Conservation (phyloP, 352 stramenopile species). For the Pythium dissotocum region DNA sequence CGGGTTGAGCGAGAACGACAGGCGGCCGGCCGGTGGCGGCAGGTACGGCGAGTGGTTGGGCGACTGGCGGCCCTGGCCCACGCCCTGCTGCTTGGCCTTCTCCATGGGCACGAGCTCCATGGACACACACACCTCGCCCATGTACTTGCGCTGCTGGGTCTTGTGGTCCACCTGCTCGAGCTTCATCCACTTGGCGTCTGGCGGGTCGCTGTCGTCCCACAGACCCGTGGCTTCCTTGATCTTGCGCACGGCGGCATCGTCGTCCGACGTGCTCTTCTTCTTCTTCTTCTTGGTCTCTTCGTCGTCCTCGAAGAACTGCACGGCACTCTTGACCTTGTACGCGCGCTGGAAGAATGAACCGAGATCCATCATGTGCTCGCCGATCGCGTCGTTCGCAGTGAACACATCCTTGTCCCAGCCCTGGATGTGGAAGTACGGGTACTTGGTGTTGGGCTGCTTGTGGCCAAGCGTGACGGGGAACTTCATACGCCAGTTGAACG, state of each 20-base stretch:
- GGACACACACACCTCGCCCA: slow-evolving; percentile 88
- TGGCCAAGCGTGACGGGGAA: slow-evolving; percentile 88
- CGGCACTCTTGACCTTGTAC: slow-evolving; percentile 71
- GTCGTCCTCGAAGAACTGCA: slow-evolving; percentile 87
- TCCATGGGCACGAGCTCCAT: slow-evolving; percentile 89
- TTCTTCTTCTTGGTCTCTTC: slow-evolving; percentile 74
- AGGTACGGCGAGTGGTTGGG: slow-evolving; percentile 94
- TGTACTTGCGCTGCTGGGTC: slow-evolving; percentile 76
- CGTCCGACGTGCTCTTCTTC: slow-evolving; percentile 73
- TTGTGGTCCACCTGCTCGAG: slow-evolving; percentile 81
- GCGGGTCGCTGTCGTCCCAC: slow-evolving; percentile 81
- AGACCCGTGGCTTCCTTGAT: slow-evolving; percentile 84
- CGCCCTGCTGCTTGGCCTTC: slow-evolving; percentile 70
- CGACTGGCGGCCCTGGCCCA: slow-evolving; percentile 82
- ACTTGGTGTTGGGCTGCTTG: slow-evolving; percentile 88
- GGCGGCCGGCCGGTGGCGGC: slow-evolving; percentile 83
- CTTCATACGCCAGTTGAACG: slow-evolving; percentile 95
- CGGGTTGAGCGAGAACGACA: slow-evolving; percentile 92
- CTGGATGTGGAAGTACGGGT: slow-evolving; percentile 92
- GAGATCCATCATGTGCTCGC: slow-evolving; percentile 82
- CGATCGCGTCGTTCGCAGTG: slow-evolving; percentile 92
- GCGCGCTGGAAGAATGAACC: slow-evolving; percentile 68
- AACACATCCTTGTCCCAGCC: slow-evolving; percentile 94
- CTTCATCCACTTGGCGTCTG: slow-evolving; percentile 85
- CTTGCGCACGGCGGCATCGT: slow-evolving; percentile 78